A percentile compares a stretch with the other conserved stretches of the same genome.
Conservation (phyloP, 495 filamentous ascomycete genomes). For the Aspergillus wentii region DNA sequence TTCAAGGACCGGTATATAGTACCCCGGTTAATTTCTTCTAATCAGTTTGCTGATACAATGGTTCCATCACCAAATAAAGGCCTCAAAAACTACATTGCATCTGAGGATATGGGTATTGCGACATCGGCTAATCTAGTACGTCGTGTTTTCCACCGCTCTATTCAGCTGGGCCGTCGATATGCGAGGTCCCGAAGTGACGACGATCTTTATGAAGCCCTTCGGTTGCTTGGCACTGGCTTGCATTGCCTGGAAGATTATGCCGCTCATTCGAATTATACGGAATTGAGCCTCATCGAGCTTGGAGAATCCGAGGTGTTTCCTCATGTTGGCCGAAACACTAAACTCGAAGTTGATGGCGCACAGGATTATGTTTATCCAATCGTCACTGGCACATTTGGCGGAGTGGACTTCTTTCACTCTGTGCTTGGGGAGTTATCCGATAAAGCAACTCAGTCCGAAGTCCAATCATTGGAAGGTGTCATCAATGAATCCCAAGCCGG, state of each 20-base stretch:
- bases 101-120: conserved; percentile 66
- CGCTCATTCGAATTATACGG: conserved; percentile 86
- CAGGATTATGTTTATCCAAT: conserved; percentile 64
- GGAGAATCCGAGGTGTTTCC: conserved; percentile 77
- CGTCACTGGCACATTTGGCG: conserved; percentile 87
- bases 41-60: background rate
- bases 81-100: conserved; percentile 88
- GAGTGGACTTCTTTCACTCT: conserved; percentile 81
- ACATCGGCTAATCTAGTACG: conserved; percentile 73
- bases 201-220: conserved; percentile 79
- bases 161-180: conserved; percentile 70
- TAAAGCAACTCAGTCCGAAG: conserved; percentile 81
- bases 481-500: conserved; percentile 53
- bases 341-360: conserved; percentile 60
- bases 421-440: conserved; percentile 86
- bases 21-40: background rate
- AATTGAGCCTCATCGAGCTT: conserved; percentile 79
- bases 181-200: conserved; percentile 53
- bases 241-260: conserved; percentile 94
- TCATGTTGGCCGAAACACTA: conserved; percentile 70
- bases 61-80: conserved; percentile 37
- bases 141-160: conserved; percentile 62
- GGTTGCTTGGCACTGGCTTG: conserved; percentile 77
- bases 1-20: conserved; percentile 45
- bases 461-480: conserved; percentile 74